Conservation (phyloP, 495 filamentous ascomycete species). For the Talaromyces ruber region DNA sequence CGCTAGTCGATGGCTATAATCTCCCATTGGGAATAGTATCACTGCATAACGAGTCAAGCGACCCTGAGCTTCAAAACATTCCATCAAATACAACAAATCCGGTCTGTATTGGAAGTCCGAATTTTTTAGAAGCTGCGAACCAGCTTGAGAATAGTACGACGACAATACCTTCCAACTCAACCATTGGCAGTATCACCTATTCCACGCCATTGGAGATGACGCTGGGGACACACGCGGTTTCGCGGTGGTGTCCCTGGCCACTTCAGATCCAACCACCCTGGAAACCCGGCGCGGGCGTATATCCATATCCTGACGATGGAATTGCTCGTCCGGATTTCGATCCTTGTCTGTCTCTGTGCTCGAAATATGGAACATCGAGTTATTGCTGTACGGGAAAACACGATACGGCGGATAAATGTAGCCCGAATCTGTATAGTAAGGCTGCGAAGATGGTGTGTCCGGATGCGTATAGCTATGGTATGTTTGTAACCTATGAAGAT, state of each 20-base stretch:
- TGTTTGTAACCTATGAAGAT: conserved; percentile 4
- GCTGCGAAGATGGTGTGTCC: conserved; percentile 66
- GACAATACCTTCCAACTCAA: conserved; percentile 13
- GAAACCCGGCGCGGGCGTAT: conserved; percentile 59
- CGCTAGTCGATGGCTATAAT: conserved; percentile 80
- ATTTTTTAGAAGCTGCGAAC: conserved; percentile 35
- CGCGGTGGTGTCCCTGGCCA: conserved; percentile 72
- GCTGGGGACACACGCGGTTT: conserved; percentile 38
- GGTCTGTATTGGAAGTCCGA: conserved; percentile 58
- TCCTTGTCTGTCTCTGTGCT: conserved; percentile 64
- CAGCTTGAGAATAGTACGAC: conserved; percentile 24
- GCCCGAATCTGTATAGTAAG: conserved; percentile 51
- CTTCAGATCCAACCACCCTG: conserved; percentile 54
- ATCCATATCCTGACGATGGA: conserved; percentile 65
- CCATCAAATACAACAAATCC: conserved; percentile 67
- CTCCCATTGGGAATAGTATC: conserved; percentile 61
- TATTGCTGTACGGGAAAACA: conserved; percentile 67
- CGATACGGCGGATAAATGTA: conserved; percentile 46
- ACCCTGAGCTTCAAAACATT: conserved; percentile 44
- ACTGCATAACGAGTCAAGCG: conserved; percentile 39
- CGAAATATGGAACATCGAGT: conserved; percentile 42
- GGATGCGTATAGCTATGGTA: conserved; percentile 68
- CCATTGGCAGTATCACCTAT: conserved; percentile 45
- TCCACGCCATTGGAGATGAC: conserved; percentile 55
- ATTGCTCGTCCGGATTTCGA: conserved; percentile 59